Percentiles rank a stretch among this genome's conserved stretches.
Evolutionary conservation across 306 rosid genomes (phyloP).

Genomic region (Dryas octopetala): DNA sequence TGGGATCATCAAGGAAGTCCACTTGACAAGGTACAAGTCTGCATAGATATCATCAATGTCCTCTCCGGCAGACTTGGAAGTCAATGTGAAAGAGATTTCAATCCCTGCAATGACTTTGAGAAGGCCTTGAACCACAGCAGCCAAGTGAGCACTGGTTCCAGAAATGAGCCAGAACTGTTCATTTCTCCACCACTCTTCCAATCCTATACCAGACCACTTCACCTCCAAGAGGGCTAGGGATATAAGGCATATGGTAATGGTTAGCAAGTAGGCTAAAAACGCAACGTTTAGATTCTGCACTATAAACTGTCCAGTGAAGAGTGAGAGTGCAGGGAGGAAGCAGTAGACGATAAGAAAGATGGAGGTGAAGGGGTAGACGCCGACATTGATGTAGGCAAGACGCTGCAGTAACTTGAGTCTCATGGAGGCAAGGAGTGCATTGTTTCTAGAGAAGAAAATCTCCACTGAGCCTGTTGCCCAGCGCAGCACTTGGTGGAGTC

Average conservation of each 20-base stretch:
- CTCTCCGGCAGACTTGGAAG: conserved; percentile 44
- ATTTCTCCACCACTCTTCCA: conserved; percentile 63
- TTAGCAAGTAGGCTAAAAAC: conserved; percentile 42
- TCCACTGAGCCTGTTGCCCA: conserved; percentile 63
- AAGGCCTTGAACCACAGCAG: conserved; percentile 51
- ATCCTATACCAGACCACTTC: conserved; percentile 51
- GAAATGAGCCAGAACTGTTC: conserved; percentile 63
- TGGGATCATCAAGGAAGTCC: conserved; percentile 55
- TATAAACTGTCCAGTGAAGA: conserved; percentile 48
- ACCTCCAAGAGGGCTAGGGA: conserved; percentile 45
- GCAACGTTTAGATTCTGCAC: conserved; percentile 36
- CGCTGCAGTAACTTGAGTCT: conserved; percentile 45
- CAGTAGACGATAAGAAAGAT: conserved; percentile 53
- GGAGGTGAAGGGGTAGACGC: conserved; percentile 56
- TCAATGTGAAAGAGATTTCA: conserved; percentile 54
- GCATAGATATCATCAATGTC: conserved; percentile 39
- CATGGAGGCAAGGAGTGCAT: conserved; percentile 39
- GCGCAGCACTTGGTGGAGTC: conserved; percentile 59
- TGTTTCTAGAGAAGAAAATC: conserved; percentile 56
- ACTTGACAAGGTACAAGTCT: conserved; percentile 48
- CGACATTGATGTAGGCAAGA: conserved; percentile 48
- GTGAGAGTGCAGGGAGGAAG: conserved; percentile 61
- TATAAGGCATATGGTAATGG: conserved; percentile 41
- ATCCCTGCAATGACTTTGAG: conserved; percentile 54
- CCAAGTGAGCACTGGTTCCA: conserved; percentile 54